Evolutionary conservation across 805 yeast species (phyloP).

Genomic region (Teunomyces barrocoloradensis): DNA sequence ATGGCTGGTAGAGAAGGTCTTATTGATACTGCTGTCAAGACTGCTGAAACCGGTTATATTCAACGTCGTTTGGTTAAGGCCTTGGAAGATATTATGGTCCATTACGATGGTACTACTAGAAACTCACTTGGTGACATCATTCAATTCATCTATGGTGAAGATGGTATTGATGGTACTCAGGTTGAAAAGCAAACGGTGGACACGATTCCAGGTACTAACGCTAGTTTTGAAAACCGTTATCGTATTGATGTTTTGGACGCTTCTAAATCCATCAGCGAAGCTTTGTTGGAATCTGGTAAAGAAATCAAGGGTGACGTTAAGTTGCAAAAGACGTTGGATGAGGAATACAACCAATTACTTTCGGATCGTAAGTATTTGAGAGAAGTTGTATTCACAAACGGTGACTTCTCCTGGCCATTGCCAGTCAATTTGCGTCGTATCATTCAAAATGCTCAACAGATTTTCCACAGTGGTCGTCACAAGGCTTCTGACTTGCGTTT

Average conservation of each 20-base stretch:
- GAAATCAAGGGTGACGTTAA: constrained; percentile 89
- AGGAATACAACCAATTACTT: constrained; percentile 74
- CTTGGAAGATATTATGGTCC: constrained; percentile 94
- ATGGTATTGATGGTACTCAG: constrained; percentile 97
- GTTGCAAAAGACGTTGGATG: constrained; percentile 76
- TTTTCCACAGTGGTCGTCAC: constrained; percentile 88
- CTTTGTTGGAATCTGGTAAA: constrained; percentile 81
- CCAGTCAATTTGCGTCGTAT: constrained; percentile 97
- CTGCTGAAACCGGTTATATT: constrained; percentile 98
- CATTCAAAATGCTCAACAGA: constrained; percentile 94
- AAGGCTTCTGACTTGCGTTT: constrained; percentile 89
- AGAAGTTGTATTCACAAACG: constrained; percentile 78
- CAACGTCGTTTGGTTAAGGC: constrained; percentile 98
- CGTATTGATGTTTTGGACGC: constrained; percentile 81
- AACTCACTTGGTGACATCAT: constrained; percentile 95
- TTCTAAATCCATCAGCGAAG: constrained; percentile 58
- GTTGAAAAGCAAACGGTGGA: constrained; percentile 96
- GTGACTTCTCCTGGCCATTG: constrained; percentile 96
- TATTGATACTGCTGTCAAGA: constrained; percentile 98
- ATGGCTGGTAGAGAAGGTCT: constrained; percentile 99
- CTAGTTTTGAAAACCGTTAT: constrained; percentile 76
- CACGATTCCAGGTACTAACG: constrained; percentile 90
- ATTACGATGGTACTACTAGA: constrained; percentile 97
- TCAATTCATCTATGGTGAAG: constrained; percentile 97
- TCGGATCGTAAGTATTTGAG: constrained; percentile 80